Conservation (phyloP, 1,139 yeast genomes). For the Wickerhamomyces sp. region DNA sequence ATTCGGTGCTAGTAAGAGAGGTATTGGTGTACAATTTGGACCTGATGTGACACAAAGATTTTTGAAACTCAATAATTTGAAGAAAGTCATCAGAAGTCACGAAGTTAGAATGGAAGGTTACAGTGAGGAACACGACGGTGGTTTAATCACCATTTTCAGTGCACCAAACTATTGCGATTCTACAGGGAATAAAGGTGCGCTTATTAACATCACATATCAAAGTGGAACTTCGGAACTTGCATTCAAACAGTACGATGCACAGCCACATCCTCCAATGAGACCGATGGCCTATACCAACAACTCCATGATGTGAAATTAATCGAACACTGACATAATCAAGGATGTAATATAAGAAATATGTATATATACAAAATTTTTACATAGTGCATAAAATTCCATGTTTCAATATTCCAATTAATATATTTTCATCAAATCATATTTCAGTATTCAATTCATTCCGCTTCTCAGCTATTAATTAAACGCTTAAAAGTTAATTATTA, state of each 20-base stretch:
- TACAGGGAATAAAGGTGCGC: slow-evolving; percentile 88
- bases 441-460: no score
- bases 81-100: slow-evolving; percentile 87
- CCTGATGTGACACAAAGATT: slow-evolving; percentile 87
- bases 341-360: neutral
- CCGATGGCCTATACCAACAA: slow-evolving; percentile 95
- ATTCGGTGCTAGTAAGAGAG: slow-evolving; percentile 86
- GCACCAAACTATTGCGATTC: slow-evolving; percentile 97
- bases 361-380: no score
- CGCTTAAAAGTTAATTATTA: no score
- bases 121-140: slow-evolving; percentile 81
- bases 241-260: slow-evolving; percentile 55
- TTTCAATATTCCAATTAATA: neutral
- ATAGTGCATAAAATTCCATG: no score
- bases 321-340: neutral
- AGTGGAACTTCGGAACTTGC: slow-evolving; percentile 7
- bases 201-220: slow-evolving; percentile 26
- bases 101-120: slow-evolving; percentile 93
- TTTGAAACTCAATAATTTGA: slow-evolving; percentile 64
- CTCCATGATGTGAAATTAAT: slow-evolving; percentile 14
- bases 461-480: no score
- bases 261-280: slow-evolving; percentile 83
- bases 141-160: slow-evolving; percentile 85
- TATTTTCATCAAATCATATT: neutral
- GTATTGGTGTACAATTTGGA: slow-evolving; percentile 94